Conservation (phyloP, 192 early-diverging fungal species). For the Coemansia sp. region DNA sequence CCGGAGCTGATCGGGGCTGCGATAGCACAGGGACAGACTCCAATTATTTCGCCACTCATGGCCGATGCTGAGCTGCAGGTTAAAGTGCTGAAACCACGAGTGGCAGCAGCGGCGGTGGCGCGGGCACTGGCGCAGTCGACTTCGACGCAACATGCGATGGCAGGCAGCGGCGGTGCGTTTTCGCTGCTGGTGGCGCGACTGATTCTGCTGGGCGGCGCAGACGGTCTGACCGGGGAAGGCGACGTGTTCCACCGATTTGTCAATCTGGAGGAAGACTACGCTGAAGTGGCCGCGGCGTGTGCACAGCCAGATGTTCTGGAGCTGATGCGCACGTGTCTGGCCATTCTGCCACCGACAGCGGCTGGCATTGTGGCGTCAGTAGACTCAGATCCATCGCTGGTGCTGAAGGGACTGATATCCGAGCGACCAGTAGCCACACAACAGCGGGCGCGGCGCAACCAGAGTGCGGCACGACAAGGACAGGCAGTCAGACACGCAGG, state of each 20-base stretch:
- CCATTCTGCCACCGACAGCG: conserved; percentile 64
- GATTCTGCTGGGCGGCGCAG: conserved; percentile 54
- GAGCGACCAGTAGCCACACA: conserved; percentile 36
- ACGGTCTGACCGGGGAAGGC: conserved; percentile 43
- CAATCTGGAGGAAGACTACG: conserved; percentile 80
- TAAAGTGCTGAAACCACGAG: conserved; percentile 37
- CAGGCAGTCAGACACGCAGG: conserved; percentile 10
- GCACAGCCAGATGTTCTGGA: conserved; percentile 54
- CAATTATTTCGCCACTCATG: conserved; percentile 56
- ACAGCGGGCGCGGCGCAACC: conserved; percentile 4
- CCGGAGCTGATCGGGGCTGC: conserved; percentile 60
- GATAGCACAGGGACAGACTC: conserved; percentile 65
- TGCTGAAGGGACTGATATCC: conserved; percentile 53
- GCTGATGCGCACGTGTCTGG: conserved; percentile 67
- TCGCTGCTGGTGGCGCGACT: conserved; percentile 71
- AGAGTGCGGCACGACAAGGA: conserved; percentile 13
- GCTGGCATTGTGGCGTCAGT: conserved; percentile 77
- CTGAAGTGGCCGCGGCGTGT: conserved; percentile 48
- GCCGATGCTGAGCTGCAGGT: conserved; percentile 53
- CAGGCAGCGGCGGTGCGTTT: conserved; percentile 46
- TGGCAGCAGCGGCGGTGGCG: conserved; percentile 55
- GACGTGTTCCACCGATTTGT: conserved; percentile 66
- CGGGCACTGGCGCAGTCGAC: conserved; percentile 58
- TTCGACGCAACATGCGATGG: conserved; percentile 51
- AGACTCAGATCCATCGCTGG: conserved; percentile 39